phyloP scores from a whole-genome alignment of 495 filamentous ascomycete species.

The Penicillium mononematosum region DNA sequence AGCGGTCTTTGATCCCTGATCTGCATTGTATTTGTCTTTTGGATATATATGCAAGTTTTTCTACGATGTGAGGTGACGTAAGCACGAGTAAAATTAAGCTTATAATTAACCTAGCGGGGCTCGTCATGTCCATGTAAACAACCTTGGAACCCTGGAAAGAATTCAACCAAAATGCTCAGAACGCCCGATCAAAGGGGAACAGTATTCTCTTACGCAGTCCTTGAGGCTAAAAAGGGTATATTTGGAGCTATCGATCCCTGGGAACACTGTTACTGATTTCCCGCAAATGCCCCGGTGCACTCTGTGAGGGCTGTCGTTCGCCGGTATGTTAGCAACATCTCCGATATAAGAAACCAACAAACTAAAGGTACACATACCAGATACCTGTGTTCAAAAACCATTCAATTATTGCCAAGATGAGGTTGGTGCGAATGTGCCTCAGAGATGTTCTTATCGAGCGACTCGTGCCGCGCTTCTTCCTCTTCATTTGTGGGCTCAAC shows the following conservation, averaged over 20 bases:
- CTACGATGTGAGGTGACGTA: too few relatives aligned
- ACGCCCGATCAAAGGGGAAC: too few relatives aligned
- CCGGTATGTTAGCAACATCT: not conserved
- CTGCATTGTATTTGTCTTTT: not conserved
- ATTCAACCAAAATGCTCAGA: not conserved
- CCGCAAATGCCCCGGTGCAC: not conserved
- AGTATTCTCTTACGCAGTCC: not conserved
- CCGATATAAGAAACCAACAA: not conserved
- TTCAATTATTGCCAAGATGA: slow-evolving; percentile 8
- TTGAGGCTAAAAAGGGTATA: not conserved
- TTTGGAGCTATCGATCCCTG: not conserved
- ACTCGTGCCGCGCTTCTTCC: not conserved
- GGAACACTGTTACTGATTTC: not conserved
- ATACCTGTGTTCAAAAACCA: not conserved
- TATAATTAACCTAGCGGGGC: too few relatives aligned
- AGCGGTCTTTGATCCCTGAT: too few relatives aligned
- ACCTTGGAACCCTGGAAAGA: too few relatives aligned
- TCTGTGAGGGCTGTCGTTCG: too few relatives aligned
- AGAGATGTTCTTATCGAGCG: not conserved
- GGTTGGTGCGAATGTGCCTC: not conserved
- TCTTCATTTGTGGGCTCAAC: not conserved
- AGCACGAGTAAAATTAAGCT: too few relatives aligned
- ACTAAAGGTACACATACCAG: too few relatives aligned
- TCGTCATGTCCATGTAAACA: too few relatives aligned
- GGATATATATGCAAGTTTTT: too few relatives aligned